These are phyloP conservation scores for Cercophora newfieldiana DNA, from an alignment of 495 filamentous ascomycete genomes.

Conservation along the genomic window DNA sequence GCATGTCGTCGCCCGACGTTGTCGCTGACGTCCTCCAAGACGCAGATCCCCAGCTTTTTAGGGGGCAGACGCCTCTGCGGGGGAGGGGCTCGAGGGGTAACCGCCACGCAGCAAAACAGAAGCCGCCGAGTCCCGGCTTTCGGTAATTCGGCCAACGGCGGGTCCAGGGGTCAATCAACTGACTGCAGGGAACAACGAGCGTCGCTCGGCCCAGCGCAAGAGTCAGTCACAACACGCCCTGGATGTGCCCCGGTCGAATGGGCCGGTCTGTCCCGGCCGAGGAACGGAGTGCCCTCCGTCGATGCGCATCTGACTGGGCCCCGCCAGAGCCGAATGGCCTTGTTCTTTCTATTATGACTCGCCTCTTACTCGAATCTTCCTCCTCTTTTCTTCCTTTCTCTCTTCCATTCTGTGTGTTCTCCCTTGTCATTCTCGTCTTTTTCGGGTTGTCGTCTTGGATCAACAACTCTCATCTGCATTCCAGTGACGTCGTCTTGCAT, in stretches of 20 bases:
- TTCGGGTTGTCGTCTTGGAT: background rate
- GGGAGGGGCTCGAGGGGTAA: constrained; percentile 2
- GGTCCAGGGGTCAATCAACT: background rate
- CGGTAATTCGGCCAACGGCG: constrained; percentile 33
- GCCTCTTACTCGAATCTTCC: background rate
- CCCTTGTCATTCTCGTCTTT: background rate
- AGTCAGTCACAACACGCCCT: background rate
- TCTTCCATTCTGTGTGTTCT: constrained; percentile 23
- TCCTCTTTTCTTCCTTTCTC: constrained; percentile 4
- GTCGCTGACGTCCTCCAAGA: constrained; percentile 21
- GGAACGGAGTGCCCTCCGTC: background rate
- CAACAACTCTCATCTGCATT: background rate
- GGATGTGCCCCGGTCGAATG: background rate
- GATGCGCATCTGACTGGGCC: background rate
- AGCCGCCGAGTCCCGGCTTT: constrained; percentile 23
- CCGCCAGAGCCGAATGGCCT: background rate
- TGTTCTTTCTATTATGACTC: background rate
- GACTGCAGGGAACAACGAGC: background rate
- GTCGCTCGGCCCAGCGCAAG: constrained; percentile 1
- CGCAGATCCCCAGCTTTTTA: constrained; percentile 24
- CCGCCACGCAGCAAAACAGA: background rate
- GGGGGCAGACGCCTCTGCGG: constrained; percentile 21
- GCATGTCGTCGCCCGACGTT: constrained; percentile 11
- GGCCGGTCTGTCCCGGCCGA: constrained; percentile 26
- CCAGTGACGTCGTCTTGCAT: background rate